Conservation (phyloP, 805 yeast species). For the Saccharomycopsis oosterbeekiorum region DNA sequence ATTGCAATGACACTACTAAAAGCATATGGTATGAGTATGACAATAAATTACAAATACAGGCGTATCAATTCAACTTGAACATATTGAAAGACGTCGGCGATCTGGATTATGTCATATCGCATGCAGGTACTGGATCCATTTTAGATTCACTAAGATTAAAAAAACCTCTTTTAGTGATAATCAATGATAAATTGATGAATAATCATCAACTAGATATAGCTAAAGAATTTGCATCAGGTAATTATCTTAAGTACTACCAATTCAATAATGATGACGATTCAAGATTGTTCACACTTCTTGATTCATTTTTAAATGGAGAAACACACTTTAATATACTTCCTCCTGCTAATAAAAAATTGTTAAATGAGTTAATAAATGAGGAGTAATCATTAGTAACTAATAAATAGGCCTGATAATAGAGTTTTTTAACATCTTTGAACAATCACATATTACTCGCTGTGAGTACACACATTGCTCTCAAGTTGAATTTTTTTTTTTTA, state of each 20-base stretch:
- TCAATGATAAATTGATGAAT: slow-evolving; percentile 67
- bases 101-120: slow-evolving; percentile 65
- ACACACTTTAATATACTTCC: not conserved
- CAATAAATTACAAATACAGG: slow-evolving; percentile 28
- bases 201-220: slow-evolving; percentile 83
- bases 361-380: not conserved
- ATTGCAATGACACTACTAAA: not conserved
- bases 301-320: not conserved
- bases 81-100: slow-evolving; percentile 32
- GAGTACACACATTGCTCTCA: not conserved
- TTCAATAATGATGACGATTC: not conserved
- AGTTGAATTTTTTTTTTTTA: not conserved
- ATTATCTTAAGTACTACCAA: slow-evolving; percentile 24
- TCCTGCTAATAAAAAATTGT: not conserved
- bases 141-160: slow-evolving; percentile 56
- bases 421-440: too few relatives aligned
- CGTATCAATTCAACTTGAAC: slow-evolving; percentile 38
- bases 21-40: not conserved
- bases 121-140: slow-evolving; percentile 90
- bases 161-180: slow-evolving; percentile 57
- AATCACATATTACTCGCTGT: not conserved
- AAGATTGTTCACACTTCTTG: not conserved
- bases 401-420: too few relatives aligned
- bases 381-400: not conserved
- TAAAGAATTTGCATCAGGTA: slow-evolving; percentile 32